Percentiles rank a stretch among this genome's conserved stretches.
phyloP scores from a whole-genome alignment of 768 basidiomycete species.

The Tulasnella sp. region DNA sequence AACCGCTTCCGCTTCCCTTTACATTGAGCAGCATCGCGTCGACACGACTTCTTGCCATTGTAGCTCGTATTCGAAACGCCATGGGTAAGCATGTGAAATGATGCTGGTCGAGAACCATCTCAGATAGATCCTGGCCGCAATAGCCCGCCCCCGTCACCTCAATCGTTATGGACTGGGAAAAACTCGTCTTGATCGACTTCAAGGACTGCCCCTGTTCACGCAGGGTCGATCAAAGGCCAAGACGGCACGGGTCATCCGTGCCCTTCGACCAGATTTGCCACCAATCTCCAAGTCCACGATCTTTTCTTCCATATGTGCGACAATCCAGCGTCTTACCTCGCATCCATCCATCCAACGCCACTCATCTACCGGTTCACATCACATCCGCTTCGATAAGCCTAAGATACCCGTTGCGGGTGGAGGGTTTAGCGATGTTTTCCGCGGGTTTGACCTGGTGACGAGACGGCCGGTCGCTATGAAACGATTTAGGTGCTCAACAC shows the following conservation, averaged over 20 bases:
- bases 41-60: no score
- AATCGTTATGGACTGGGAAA: background rate
- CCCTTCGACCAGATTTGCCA: background rate
- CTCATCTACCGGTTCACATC: background rate
- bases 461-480: no score
- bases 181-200: slow-evolving; percentile 7
- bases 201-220: background rate
- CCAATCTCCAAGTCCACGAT: background rate
- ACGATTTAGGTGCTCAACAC: no score
- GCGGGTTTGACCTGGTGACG: no score
- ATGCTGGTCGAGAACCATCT: background rate
- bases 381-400: no score
- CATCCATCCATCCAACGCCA: no score
- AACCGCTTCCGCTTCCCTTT: no score
- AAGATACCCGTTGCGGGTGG: no score
- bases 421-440: no score
- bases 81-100: no score
- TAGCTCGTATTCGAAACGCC: slow-evolving; percentile 8
- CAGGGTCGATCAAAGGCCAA: background rate
- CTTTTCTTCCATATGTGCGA: background rate
- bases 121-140: background rate
- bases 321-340: background rate
- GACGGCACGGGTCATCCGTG: background rate
- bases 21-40: no score
- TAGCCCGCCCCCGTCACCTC: slow-evolving; percentile 11